Evolutionary conservation across 192 early-diverging fungal species (phyloP).

Genomic region (Pilobolus umbonatus): DNA sequence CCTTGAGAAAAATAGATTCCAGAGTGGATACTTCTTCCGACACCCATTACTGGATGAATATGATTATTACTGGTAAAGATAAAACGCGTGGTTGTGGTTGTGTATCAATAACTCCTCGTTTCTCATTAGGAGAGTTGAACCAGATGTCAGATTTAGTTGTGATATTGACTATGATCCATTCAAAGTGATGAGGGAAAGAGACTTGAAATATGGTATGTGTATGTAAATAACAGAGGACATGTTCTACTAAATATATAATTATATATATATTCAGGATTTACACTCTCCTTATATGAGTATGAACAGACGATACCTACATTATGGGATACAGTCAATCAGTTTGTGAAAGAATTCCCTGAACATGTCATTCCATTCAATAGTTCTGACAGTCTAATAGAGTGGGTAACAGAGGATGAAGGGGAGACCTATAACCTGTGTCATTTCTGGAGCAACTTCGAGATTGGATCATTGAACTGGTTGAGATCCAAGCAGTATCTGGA

Average conservation of each 20-base stretch:
- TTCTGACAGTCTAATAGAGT: conserved; percentile 23
- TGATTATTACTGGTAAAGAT: conserved; percentile 89
- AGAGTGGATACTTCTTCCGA: conserved; percentile 71
- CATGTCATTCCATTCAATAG: conserved; percentile 24
- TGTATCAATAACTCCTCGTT: background rate
- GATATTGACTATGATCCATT: conserved; percentile 73
- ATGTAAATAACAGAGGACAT: too few relatives aligned
- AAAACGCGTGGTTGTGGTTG: background rate
- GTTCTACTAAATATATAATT: too few relatives aligned
- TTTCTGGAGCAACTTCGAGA: conserved; percentile 78
- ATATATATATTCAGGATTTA: too few relatives aligned
- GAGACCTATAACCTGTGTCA: conserved; percentile 65
- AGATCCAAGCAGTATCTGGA: conserved; percentile 57
- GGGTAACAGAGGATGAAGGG: conserved; percentile 44
- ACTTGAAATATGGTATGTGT: conserved; percentile 59
- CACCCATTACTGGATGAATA: conserved; percentile 60
- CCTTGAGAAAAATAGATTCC: conserved; percentile 29
- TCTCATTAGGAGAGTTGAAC: conserved; percentile 52
- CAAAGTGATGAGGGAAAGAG: conserved; percentile 58
- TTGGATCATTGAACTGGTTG: conserved; percentile 67
- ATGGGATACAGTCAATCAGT: conserved; percentile 52
- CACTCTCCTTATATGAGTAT: conserved; percentile 56
- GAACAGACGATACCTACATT: conserved; percentile 55
- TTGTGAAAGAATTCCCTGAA: conserved; percentile 45
- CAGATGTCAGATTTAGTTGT: conserved; percentile 69